Base-by-base conservation (phyloP, 2,329 filamentous ascomycete genomes). In the Pyrenophora tritici-repentis region DNA sequence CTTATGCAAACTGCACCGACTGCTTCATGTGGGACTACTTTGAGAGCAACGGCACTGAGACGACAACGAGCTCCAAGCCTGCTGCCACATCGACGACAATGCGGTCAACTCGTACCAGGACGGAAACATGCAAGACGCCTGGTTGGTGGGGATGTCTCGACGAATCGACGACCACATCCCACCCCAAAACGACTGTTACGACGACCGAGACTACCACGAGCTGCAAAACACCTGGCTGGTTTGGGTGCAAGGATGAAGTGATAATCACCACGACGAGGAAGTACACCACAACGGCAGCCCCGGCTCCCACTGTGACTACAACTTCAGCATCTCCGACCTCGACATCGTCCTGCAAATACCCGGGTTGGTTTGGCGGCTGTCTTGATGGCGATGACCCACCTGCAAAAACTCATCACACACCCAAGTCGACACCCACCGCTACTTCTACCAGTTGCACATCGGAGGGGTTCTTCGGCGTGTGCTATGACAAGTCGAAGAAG, bases 1-100 rank as follows among this genome's bases (percentile, higher is more conserved):
- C 82, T 24, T 92, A 93, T 6, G 81, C 85, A 44, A 80, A 86
- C 58, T 97, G 94, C 70, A 85, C 89, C 34, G 94, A 99, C 71
- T 97, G 93, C 67, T 90, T 85, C 50, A 86, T 88, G 48, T 97
- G 94, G 94, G 95, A 96, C 67, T 96, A 91, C 79, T 95, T 90
- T 68, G 88, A 92, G 73, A 96, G 91, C 71, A 97, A 97, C 70
- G 89, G 89, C 24, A 94, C 89, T 1, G 88, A 92, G 57, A 82
- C 81, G 1, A 91, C 86, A 0, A 89, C 87, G 6, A 71, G 63
- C 0, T 85, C 85, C 0, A 80, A 71, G 16, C 50, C 45, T 0
- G 79, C 84, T 3, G 81, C 71, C 0, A 71, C 70, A 5, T 80
- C 81, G 2, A 85, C 83, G 2, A 82, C 82, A 36, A 88, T 38